phyloP scores from a whole-genome alignment of 2,329 filamentous ascomycete genomes.

The Alternaria solani region DNA sequence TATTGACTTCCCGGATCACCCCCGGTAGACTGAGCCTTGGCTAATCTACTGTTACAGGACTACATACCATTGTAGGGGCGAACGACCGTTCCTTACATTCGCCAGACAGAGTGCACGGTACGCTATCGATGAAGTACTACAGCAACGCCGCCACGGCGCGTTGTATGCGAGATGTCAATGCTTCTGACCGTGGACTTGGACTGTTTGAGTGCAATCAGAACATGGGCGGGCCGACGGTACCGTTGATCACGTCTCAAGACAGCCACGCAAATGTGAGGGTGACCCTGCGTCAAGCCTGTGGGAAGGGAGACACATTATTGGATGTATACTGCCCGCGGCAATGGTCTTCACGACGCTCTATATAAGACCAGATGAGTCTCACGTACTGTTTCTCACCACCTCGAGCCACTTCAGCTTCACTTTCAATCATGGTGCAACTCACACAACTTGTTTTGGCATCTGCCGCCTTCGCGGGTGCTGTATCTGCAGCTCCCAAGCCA shows the following conservation, averaged over 20 bases:
- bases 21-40: conserved; percentile 21
- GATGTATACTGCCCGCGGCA: conserved; percentile 1
- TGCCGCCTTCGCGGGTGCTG: conserved; percentile 27
- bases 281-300: conserved; percentile 12
- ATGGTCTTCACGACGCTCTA: conserved; percentile 3
- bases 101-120: neutral
- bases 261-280: neutral
- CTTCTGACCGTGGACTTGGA: conserved; percentile 19
- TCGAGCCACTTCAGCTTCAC: conserved; percentile 2
- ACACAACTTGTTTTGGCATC: conserved; percentile 34
- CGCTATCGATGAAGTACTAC: conserved; percentile 4
- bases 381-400: conserved; percentile 5
- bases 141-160: conserved; percentile 3
- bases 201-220: neutral
- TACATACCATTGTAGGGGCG: conserved; percentile 12
- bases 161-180: conserved; percentile 9
- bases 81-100: conserved; percentile 16
- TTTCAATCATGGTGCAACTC: conserved; percentile 35
- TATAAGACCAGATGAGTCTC: conserved; percentile 13
- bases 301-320: conserved; percentile 10
- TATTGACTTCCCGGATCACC: conserved; percentile 10
- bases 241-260: conserved; percentile 9
- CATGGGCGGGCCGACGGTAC: conserved; percentile 27
- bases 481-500: conserved; percentile 25
- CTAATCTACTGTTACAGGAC: conserved; percentile 22